These are phyloP conservation scores for Colletotrichum tanaceti DNA, from an alignment of 2,329 filamentous ascomycete species.

Conservation along the genomic window DNA sequence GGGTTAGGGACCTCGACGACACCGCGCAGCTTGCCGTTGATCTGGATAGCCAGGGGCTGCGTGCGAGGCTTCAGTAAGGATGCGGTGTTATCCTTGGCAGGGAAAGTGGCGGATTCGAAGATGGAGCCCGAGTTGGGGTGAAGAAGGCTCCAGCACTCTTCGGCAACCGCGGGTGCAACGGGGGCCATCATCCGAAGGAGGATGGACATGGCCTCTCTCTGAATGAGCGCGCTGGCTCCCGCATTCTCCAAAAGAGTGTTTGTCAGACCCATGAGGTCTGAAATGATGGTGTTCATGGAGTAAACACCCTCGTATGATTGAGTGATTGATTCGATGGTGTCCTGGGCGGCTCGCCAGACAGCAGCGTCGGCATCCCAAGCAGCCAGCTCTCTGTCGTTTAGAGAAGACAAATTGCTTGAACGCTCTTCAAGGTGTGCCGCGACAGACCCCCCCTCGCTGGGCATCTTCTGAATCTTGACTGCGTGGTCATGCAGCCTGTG, in stretches of 20 bases:
- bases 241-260: slow-evolving; percentile 70
- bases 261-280: slow-evolving; percentile 83
- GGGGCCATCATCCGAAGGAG: slow-evolving; percentile 82
- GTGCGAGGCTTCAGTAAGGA: slow-evolving; percentile 62
- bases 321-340: slow-evolving; percentile 74
- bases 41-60: slow-evolving; percentile 74
- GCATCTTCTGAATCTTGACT: slow-evolving; percentile 43
- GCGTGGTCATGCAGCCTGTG: slow-evolving; percentile 73
- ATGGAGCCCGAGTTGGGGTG: slow-evolving; percentile 53
- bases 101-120: slow-evolving; percentile 67
- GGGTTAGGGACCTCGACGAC: slow-evolving; percentile 72
- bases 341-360: slow-evolving; percentile 75
- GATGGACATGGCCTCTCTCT: slow-evolving; percentile 61
- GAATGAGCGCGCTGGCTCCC: slow-evolving; percentile 57
- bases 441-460: slow-evolving; percentile 14
- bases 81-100: slow-evolving; percentile 63
- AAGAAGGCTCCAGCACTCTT: slow-evolving; percentile 81
- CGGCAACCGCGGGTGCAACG: slow-evolving; percentile 81
- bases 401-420: slow-evolving; percentile 46
- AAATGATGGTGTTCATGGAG: slow-evolving; percentile 84
- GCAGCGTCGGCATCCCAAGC: slow-evolving; percentile 59
- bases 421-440: slow-evolving; percentile 53
- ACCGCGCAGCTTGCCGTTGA: slow-evolving; percentile 83
- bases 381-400: slow-evolving; percentile 44
- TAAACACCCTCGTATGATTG: slow-evolving; percentile 77